phyloP scores from a whole-genome alignment of 352 stramenopile species.

The Globisporangium irregulare region DNA sequence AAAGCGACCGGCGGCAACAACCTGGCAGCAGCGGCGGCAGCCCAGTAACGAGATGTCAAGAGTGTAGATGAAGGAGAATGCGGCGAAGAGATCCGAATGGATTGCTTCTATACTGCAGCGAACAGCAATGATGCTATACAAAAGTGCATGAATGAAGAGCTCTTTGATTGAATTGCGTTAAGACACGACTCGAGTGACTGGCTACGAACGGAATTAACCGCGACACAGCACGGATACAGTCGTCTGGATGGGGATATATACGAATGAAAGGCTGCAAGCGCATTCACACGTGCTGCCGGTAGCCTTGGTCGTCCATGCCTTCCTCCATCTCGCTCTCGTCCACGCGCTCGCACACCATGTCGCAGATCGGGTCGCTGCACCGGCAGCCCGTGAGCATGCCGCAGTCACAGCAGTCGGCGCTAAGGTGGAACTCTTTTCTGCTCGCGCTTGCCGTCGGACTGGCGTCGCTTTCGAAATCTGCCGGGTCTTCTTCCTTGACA shows the following conservation, averaged over 20 bases:
- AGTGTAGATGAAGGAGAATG: not conserved
- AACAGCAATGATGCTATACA: constrained; percentile 6
- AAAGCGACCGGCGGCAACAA: not conserved
- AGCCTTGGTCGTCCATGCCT: constrained; percentile 37
- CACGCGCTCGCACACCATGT: constrained; percentile 12
- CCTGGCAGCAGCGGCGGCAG: not conserved
- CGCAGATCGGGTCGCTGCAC: constrained; percentile 32
- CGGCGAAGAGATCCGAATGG: not conserved
- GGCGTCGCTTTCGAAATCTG: not conserved
- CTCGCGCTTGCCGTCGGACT: not conserved
- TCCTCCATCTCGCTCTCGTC: constrained; percentile 19
- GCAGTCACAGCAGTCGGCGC: constrained; percentile 26
- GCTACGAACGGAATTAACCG: not conserved
- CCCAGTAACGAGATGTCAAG: not conserved
- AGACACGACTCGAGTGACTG: not conserved
- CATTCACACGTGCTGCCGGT: constrained; percentile 28
- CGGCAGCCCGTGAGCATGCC: constrained; percentile 23
- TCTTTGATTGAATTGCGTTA: not conserved
- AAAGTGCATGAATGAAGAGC: constrained; percentile 5
- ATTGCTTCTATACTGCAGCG: not conserved
- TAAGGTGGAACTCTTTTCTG: not conserved
- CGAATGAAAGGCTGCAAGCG: not conserved
- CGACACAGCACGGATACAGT: not conserved
- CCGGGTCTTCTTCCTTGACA: not conserved
- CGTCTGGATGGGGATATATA: not conserved